Conservation (phyloP, 73 alveolate species). For the Paramecium sexaurelia region DNA sequence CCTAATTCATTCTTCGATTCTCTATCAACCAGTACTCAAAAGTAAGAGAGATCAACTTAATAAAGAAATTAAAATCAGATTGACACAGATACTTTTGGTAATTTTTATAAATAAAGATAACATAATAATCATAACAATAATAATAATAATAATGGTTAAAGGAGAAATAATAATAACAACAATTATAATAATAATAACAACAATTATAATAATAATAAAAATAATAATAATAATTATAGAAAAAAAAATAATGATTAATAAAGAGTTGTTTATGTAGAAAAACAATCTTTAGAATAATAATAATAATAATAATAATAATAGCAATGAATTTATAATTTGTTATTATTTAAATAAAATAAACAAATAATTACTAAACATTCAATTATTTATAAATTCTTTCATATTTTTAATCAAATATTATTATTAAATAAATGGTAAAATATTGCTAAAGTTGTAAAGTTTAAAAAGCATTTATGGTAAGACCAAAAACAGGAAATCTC, state of each 20-base stretch:
- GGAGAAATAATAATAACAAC: background rate
- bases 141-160: background rate
- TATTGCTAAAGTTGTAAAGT: conserved; percentile 59
- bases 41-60: background rate
- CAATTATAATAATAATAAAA: background rate
- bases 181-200: background rate
- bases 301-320: background rate
- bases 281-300: conserved; percentile 3
- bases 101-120: conserved; percentile 47
- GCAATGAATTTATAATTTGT: background rate
- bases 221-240: background rate
- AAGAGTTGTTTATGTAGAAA: conserved; percentile 27
- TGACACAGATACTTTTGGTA: conserved; percentile 54
- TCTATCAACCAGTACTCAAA: conserved; percentile 18
- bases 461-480: conserved; percentile 40
- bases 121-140: background rate
- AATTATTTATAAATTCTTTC: background rate
- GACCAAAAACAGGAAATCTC: conserved; percentile 89
- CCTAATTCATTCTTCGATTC: conserved; percentile 35
- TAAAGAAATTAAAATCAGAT: conserved; percentile 27
- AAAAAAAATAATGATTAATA: background rate
- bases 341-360: background rate
- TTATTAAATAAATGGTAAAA: conserved; percentile 51
- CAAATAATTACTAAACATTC: background rate
- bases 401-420: background rate